phyloP scores from a whole-genome alignment of 2,329 filamentous ascomycete genomes.

The Fusarium veterinarium region DNA sequence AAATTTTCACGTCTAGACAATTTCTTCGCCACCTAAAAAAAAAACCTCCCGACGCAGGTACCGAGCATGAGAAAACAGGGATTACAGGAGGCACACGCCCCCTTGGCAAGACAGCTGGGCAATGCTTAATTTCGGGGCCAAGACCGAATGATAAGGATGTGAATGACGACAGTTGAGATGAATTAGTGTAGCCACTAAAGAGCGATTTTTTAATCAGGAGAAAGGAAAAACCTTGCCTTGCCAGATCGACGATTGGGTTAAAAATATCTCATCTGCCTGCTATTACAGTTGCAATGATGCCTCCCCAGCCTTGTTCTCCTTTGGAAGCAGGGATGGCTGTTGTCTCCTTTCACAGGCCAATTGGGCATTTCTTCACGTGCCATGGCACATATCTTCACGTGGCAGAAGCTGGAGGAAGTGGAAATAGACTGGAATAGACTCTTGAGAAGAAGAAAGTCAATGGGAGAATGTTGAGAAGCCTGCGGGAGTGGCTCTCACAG shows the following conservation, averaged over 20 bases:
- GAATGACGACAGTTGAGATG: constrained; percentile 7
- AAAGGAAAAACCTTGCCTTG: background rate
- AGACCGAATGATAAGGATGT: constrained; percentile 3
- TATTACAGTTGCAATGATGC: background rate
- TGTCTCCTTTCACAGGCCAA: background rate
- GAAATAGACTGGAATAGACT: background rate
- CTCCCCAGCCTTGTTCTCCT: background rate
- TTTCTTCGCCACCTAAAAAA: background rate
- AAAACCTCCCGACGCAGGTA: constrained; percentile 19
- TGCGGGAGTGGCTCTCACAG: constrained; percentile 5
- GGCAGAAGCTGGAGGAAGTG: background rate
- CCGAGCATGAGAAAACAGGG: background rate
- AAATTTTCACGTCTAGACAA: background rate
- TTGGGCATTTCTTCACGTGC: background rate
- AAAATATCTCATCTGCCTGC: constrained; percentile 12
- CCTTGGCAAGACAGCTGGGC: constrained; percentile 26
- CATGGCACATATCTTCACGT: background rate
- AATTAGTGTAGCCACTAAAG: constrained; percentile 11
- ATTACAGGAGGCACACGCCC: background rate
- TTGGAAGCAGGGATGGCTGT: background rate
- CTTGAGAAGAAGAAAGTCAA: background rate
- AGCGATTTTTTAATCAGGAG: constrained; percentile 1
- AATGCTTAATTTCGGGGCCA: constrained; percentile 29
- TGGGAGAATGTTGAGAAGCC: background rate
- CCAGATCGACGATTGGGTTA: constrained; percentile 24